Percentiles rank a stretch among this genome's conserved stretches.
Conservation (phyloP, 306 rosid species). For the Styphnolobium japonicum region DNA sequence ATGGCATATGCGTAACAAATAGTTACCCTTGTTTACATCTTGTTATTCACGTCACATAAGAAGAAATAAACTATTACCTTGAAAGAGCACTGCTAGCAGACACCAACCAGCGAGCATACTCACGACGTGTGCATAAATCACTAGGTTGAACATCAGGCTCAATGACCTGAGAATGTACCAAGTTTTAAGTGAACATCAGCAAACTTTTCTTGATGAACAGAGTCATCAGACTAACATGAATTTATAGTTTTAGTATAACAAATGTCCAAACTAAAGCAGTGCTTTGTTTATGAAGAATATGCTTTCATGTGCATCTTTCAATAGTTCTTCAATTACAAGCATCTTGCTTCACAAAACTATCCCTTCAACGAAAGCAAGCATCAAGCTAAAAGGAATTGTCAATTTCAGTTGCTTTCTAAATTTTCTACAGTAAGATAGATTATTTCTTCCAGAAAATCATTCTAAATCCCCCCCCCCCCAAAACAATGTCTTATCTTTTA, state of each 20-base stretch:
- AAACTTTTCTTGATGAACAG: neutral
- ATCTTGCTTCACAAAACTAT: constrained; percentile 11
- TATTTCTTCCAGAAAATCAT: neutral
- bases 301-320: neutral
- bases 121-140: constrained; percentile 92
- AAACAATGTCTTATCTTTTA: too few relatives aligned
- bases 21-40: neutral
- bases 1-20: neutral
- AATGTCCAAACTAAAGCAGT: neutral
- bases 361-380: neutral
- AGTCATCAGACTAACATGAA: neutral
- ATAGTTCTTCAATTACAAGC: neutral
- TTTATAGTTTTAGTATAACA: neutral
- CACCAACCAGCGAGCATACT: constrained; percentile 96
- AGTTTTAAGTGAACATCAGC: constrained; percentile 3
- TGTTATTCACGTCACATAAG: constrained; percentile 1
- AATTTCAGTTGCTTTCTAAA: constrained; percentile 9
- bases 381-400: neutral
- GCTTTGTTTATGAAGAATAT: neutral
- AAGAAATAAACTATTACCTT: constrained; percentile 52
- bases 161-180: constrained; percentile 61
- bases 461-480: too few relatives aligned
- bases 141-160: constrained; percentile 86
- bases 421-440: neutral
- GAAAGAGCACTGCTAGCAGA: constrained; percentile 90